Percentiles rank a stretch among this genome's conserved stretches.
These are phyloP conservation scores for Allantophomopsis lycopodina DNA, from an alignment of 2,329 filamentous ascomycete species.

Conservation along the genomic window DNA sequence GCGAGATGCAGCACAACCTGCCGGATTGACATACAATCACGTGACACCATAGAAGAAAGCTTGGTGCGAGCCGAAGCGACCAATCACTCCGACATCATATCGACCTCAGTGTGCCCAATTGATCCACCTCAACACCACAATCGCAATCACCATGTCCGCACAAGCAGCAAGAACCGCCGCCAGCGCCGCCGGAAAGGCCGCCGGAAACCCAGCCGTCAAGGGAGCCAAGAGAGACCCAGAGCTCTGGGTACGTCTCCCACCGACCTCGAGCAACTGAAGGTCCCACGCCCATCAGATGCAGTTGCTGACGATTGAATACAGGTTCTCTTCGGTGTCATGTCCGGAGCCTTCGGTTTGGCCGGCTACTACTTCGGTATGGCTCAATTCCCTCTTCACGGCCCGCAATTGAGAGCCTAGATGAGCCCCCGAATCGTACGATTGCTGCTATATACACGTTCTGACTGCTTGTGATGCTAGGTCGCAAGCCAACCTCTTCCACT, in stretches of 20 bases:
- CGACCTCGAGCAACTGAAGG: not conserved
- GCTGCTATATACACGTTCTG: constrained; percentile 1
- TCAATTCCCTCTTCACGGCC: not conserved
- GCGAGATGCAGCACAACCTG: no score
- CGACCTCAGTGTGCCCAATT: no score
- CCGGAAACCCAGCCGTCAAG: constrained; percentile 35
- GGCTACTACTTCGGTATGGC: constrained; percentile 73
- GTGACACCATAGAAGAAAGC: no score
- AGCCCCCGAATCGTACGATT: not conserved
- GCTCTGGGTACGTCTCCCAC: constrained; percentile 46
- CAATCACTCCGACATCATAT: no score
- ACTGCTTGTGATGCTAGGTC: constrained; percentile 34
- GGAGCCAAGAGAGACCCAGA: constrained; percentile 59
- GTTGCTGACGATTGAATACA: constrained; percentile 21
- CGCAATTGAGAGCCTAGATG: no score
- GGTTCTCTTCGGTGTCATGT: constrained; percentile 89
- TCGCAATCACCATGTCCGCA: constrained; percentile 13
- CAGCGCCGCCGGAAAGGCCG: constrained; percentile 23
- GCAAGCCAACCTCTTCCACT: constrained; percentile 71
- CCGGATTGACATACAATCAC: no score
- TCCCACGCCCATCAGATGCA: constrained; percentile 1
- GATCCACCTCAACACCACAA: constrained; percentile 1
- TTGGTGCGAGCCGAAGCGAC: no score
- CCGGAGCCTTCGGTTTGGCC: constrained; percentile 71
- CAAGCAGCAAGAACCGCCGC: constrained; percentile 17